Evolutionary conservation across 2,329 filamentous ascomycete genomes (phyloP).

Genomic region (Sporothrix globosa): DNA sequence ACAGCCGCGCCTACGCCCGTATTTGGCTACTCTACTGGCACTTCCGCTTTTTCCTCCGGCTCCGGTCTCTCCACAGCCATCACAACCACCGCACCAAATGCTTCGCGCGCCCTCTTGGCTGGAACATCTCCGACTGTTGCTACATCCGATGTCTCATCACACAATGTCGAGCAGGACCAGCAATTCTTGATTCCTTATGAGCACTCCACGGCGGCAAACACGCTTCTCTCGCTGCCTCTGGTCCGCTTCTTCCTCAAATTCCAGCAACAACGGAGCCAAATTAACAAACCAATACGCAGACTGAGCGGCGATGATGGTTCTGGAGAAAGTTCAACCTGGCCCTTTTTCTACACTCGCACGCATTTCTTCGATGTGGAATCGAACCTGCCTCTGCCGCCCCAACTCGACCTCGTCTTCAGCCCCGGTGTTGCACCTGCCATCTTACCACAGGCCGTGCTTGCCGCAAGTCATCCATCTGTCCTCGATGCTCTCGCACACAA

Average conservation of each 20-base stretch:
- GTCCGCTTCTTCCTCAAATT: constrained; percentile 43
- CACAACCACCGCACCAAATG: not conserved
- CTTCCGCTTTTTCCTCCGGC: not conserved
- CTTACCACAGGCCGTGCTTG: constrained; percentile 2
- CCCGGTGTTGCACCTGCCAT: not conserved
- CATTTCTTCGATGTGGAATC: constrained; percentile 46
- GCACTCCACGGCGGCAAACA: constrained; percentile 43
- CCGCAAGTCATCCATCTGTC: constrained; percentile 39
- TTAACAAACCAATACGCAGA: not conserved
- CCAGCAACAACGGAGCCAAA: not conserved
- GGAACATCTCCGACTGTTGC: constrained; percentile 9
- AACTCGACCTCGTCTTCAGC: constrained; percentile 40
- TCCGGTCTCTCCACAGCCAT: not conserved
- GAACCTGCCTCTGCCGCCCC: constrained; percentile 41
- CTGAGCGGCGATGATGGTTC: not conserved
- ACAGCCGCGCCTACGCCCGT: not conserved
- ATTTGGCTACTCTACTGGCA: constrained; percentile 17
- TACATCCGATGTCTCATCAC: constrained; percentile 25
- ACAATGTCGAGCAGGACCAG: constrained; percentile 41
- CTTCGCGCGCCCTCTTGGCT: not conserved
- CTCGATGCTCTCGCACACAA: constrained; percentile 40
- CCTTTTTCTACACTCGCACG: constrained; percentile 39
- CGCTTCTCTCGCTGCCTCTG: constrained; percentile 44
- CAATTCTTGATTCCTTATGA: constrained; percentile 46
- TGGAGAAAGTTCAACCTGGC: not conserved